Evolutionary conservation across 2,329 filamentous ascomycete genomes (phyloP), one percentile per base, ranked within the genome.

Genomic region (Coniochaeta prunicola): DNA sequence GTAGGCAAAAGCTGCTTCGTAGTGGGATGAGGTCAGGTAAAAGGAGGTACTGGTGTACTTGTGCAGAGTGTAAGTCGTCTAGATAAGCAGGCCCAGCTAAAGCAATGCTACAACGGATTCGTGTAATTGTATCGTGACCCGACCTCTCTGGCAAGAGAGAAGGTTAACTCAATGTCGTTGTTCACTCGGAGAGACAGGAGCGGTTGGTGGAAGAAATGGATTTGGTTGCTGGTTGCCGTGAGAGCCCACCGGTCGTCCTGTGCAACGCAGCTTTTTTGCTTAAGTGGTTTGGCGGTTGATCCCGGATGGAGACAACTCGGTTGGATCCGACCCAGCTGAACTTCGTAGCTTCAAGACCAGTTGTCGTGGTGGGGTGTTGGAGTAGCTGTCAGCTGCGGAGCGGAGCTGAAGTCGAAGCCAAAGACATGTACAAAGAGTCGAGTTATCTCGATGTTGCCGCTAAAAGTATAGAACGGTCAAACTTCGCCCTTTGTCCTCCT

Each of bases 191-290:
- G 45, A 17, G 8, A n/a, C n/a, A 45, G 40, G 40, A 24, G n/a
- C n/a, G n/a, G n/a, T n/a, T n/a, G n/a, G n/a, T n/a, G n/a, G n/a
- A n/a, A n/a, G n/a, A n/a, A n/a, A n/a, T 21, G 17, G 30, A 55
- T 34, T 34, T 21, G 21, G 45, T 30, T 26, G 45, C 21, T 30
- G 19, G 21, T 33, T 21, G 33, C 28, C 26, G 19, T 33, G 53
- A 34, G 30, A 34, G n/a, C 33, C n/a, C 30, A 33, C 53, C 12
- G 53, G 53, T 55, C 53, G 53, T 55, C 53, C 53, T 55, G 53
- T 55, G 53, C 53, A 55, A 55, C 53, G 53, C 30, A 36, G 53
- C 53, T 55, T 55, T 55, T 55, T 55, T 55, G 53, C 28, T 21
- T 55, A 33, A 55, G 53, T 33, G 53, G 53, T 33, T n/a, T 24